These are phyloP conservation scores for Hortaea werneckii DNA, from an alignment of 2,329 filamentous ascomycete species.

Conservation along the genomic window DNA sequence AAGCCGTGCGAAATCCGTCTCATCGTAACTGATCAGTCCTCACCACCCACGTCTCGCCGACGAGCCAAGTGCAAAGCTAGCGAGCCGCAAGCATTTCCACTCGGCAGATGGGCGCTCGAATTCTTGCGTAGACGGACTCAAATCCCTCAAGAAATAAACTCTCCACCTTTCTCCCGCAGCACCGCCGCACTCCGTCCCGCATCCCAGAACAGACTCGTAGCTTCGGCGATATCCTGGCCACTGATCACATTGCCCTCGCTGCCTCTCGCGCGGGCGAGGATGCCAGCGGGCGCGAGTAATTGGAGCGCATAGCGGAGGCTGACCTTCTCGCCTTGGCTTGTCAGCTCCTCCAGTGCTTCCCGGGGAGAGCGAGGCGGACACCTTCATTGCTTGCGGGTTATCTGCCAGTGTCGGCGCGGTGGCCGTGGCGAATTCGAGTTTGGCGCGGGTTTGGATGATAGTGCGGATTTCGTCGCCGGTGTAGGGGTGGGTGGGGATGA, in stretches of 20 bases:
- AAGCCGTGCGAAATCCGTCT: too few species aligned
- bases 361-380: constrained; percentile 69
- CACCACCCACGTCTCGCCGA: too few species aligned
- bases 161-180: constrained; percentile 1
- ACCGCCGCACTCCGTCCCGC: constrained; percentile 35
- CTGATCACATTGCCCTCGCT: constrained; percentile 30
- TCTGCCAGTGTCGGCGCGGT: constrained; percentile 24
- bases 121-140: too few species aligned
- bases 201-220: constrained; percentile 38
- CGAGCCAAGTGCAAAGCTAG: too few species aligned
- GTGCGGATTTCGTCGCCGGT: constrained; percentile 79
- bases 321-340: constrained; percentile 77
- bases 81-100: too few species aligned
- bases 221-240: constrained; percentile 47
- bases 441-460: constrained; percentile 74
- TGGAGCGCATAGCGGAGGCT: constrained; percentile 90
- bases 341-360: constrained; percentile 77
- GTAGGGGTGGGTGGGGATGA: constrained; percentile 90
- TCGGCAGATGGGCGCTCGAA: too few species aligned
- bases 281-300: constrained; percentile 78
- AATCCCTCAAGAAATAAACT: constrained; percentile 1
- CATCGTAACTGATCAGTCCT: too few species aligned
- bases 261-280: constrained; percentile 65
- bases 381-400: constrained; percentile 46
- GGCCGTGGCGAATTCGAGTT: constrained; percentile 26